Evolutionary conservation across 2,329 filamentous ascomycete genomes (phyloP).

Genomic region (Xylaria digitata): DNA sequence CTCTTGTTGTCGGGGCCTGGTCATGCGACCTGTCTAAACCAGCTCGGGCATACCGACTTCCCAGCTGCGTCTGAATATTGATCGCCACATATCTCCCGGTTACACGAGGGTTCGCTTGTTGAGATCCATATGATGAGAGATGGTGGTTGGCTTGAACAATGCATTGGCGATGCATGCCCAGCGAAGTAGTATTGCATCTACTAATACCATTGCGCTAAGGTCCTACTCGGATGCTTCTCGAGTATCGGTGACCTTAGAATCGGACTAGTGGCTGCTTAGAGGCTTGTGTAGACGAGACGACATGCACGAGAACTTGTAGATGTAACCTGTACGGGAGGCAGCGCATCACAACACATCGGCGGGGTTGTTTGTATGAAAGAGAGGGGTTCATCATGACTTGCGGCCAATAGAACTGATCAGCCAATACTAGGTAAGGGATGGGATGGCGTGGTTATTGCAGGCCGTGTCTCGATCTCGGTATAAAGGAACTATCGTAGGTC

Average conservation of each 20-base stretch:
- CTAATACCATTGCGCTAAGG: neutral
- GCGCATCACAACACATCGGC: constrained; percentile 3
- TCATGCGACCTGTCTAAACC: neutral
- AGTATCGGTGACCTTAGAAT: neutral
- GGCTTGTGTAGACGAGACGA: neutral
- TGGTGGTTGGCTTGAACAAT: neutral
- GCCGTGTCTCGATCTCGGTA: constrained; percentile 11
- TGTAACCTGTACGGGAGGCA: constrained; percentile 6
- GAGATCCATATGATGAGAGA: neutral
- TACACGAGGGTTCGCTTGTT: neutral
- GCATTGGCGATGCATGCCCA: constrained; percentile 10
- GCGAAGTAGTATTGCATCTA: neutral
- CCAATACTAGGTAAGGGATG: constrained; percentile 21
- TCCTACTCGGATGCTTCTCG: neutral
- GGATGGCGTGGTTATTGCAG: neutral
- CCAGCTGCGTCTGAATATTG: neutral
- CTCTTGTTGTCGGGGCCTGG: neutral
- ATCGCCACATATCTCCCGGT: neutral
- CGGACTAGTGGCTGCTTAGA: constrained; percentile 5
- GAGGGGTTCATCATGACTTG: constrained; percentile 11
- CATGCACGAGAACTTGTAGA: neutral
- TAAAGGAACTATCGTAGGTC: constrained; percentile 15
- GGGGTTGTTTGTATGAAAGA: constrained; percentile 20
- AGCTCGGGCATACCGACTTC: neutral
- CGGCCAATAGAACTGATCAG: neutral